Percentiles rank a stretch among this genome's conserved stretches.
These are phyloP conservation scores for Carex scoparia DNA, from an alignment of 176 grass and related monocot species.

Conservation along the genomic window DNA sequence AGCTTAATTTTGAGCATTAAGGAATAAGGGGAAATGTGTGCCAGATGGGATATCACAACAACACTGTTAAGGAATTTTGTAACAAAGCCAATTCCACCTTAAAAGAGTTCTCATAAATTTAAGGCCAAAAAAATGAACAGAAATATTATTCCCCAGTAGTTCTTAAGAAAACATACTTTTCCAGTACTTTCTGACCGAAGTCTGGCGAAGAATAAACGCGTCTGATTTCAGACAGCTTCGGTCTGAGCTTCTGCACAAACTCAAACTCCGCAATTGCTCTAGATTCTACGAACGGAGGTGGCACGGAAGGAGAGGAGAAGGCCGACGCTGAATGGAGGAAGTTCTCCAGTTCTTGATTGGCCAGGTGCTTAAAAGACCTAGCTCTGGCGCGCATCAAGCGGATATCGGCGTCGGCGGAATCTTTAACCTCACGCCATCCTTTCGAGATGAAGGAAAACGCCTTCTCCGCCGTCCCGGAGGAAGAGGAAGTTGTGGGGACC, in stretches of 20 bases:
- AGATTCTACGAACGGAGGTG: constrained; percentile 14
- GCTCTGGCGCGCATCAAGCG: constrained; percentile 71
- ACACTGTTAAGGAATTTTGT: not conserved
- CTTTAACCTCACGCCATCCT: constrained; percentile 56
- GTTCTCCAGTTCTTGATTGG: constrained; percentile 65
- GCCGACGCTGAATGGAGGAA: constrained; percentile 48
- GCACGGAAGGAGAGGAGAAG: constrained; percentile 28
- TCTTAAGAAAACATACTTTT: constrained; percentile 16
- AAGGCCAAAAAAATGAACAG: not conserved
- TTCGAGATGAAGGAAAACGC: constrained; percentile 78
- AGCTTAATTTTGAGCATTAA: not conserved
- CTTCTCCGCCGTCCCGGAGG: constrained; percentile 34
- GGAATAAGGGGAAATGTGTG: not conserved
- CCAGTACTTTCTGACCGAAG: constrained; percentile 39
- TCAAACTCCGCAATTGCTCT: constrained; percentile 35
- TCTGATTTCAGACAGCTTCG: constrained; percentile 45
- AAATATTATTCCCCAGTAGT: not conserved
- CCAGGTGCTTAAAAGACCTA: constrained; percentile 66
- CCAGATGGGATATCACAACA: not conserved
- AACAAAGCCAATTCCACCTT: constrained; percentile 7
- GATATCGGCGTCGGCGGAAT: constrained; percentile 46
- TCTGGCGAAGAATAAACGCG: constrained; percentile 40
- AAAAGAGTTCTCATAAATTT: not conserved
- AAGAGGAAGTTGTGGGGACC: not conserved
- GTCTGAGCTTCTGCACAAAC: constrained; percentile 36